Evolutionary conservation across 2,329 filamentous ascomycete genomes (phyloP).

Genomic region (Plenodomus lindquistii): DNA sequence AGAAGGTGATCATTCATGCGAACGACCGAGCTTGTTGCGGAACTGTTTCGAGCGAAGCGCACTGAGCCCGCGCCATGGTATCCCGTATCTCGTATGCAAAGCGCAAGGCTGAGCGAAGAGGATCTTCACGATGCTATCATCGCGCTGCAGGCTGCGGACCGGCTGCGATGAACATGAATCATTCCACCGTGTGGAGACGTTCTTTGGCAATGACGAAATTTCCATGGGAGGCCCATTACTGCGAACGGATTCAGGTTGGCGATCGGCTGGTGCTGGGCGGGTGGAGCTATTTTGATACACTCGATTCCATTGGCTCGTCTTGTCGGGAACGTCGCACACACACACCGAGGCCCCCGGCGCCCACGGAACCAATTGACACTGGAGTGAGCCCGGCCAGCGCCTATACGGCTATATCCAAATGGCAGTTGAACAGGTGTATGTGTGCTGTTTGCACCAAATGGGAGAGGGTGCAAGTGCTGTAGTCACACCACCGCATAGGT

Average conservation of each 20-base stretch:
- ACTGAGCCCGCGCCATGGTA: background rate
- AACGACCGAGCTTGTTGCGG: slow-evolving; percentile 26
- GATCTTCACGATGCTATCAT: background rate
- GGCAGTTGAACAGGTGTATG: background rate
- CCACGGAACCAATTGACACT: slow-evolving; percentile 6
- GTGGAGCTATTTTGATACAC: slow-evolving; percentile 13
- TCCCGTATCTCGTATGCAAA: background rate
- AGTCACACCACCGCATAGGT: background rate
- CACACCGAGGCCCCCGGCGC: slow-evolving; percentile 8
- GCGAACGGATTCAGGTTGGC: slow-evolving; percentile 8
- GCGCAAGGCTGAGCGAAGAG: slow-evolving; percentile 2
- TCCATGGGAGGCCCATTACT: slow-evolving; percentile 1
- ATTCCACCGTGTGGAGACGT: background rate
- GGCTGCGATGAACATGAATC: background rate
- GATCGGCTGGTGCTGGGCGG: slow-evolving; percentile 12
- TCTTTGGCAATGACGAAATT: slow-evolving; percentile 3
- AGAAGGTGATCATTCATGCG: slow-evolving; percentile 31
- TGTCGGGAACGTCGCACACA: slow-evolving; percentile 10
- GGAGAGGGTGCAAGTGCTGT: background rate
- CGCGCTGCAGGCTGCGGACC: background rate
- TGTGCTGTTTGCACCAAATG: slow-evolving; percentile 1
- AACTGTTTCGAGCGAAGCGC: slow-evolving; percentile 16
- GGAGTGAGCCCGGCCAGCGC: slow-evolving; percentile 5
- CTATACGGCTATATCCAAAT: slow-evolving; percentile 1
- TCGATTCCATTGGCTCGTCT: slow-evolving; percentile 4